phyloP scores from a whole-genome alignment of 2,329 filamentous ascomycete species.

The Orbilia blumenaviensis region DNA sequence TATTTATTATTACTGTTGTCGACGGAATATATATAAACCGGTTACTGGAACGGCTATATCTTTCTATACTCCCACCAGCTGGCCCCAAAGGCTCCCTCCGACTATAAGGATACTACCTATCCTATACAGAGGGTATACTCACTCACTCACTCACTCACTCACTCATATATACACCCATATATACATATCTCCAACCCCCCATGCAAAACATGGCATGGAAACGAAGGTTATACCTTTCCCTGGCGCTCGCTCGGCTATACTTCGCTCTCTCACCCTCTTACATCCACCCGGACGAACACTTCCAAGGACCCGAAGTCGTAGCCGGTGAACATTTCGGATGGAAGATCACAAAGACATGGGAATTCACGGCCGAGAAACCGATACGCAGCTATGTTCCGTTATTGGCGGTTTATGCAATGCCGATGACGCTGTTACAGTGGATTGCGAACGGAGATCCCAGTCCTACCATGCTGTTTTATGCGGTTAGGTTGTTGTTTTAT shows the following conservation, averaged over 20 bases:
- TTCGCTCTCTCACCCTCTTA: constrained; percentile 95
- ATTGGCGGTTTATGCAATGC: constrained; percentile 93
- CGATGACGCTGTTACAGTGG: constrained; percentile 92
- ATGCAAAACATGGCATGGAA: constrained; percentile 74
- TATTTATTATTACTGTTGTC: no score
- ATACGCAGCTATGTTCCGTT: constrained; percentile 96
- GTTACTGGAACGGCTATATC: no score
- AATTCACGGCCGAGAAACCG: constrained; percentile 86
- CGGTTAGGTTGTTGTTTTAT: constrained; percentile 89
- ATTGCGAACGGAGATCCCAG: constrained; percentile 81
- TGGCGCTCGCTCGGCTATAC: constrained; percentile 88
- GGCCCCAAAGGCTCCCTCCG: no score
- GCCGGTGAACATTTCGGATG: constrained; percentile 93
- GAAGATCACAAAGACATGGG: constrained; percentile 90
- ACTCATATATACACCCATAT: no score
- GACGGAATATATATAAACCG: no score
- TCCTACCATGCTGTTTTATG: constrained; percentile 89
- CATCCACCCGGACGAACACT: constrained; percentile 97
- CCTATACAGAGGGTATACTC: no score
- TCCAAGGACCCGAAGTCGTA: constrained; percentile 96
- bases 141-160: no score
- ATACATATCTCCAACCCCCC: background rate
- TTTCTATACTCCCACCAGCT: no score
- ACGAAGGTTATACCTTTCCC: constrained; percentile 82
- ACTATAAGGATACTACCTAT: no score